Evolutionary conservation across 805 yeast genomes (phyloP), one percentile per base, ranked within the genome.

Genomic region (Zygotorulaspora chibaensis): DNA sequence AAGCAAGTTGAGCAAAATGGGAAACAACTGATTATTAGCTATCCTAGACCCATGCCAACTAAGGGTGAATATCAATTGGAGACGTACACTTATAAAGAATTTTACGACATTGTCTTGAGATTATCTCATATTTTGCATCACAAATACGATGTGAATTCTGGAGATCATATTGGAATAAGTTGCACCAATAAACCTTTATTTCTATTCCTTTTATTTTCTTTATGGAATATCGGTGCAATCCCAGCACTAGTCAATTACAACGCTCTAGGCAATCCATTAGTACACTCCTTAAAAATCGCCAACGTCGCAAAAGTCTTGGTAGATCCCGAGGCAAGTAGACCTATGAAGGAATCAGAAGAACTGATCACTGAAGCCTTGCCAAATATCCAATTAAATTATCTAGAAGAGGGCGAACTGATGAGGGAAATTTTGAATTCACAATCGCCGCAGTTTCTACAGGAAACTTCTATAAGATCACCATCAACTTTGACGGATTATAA

Each of bases 241-340:
- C 96, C 96, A 0, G 89, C 96, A 0, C 84, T 91, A 56, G 69
- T 91, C 57, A 90, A 90, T 68, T 87, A 81, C 68, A 90, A 89
- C 63, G 73, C 84, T 40, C 72, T 75, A 42, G 89, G 87, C 20
- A 73, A 75, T 42, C 84, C 96, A 1, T 73, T 90, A 53, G 78
- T 80, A 11, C 97, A 91, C 67, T 87, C 96, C 52, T 69, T 91
- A 56, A 78, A 77, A 52, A 77, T 83, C 20, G 83, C 89, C n/a
- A 67, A 76, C 10, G 75, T 85, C 0, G 56, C 71, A 7, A 79
- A 82, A 54, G 77, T 88, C 1, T 79, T 90, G 45, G 78, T 85
- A 38, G 97, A 89, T 56, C 85, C 84, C 4, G 85, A 76, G 46
- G 83, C 87, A 46, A 73, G 74, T 25, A 68, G 59, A 2, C 70